These are phyloP conservation scores for Colletotrichum navitas DNA, from an alignment of 2,329 filamentous ascomycete genomes.

Conservation along the genomic window DNA sequence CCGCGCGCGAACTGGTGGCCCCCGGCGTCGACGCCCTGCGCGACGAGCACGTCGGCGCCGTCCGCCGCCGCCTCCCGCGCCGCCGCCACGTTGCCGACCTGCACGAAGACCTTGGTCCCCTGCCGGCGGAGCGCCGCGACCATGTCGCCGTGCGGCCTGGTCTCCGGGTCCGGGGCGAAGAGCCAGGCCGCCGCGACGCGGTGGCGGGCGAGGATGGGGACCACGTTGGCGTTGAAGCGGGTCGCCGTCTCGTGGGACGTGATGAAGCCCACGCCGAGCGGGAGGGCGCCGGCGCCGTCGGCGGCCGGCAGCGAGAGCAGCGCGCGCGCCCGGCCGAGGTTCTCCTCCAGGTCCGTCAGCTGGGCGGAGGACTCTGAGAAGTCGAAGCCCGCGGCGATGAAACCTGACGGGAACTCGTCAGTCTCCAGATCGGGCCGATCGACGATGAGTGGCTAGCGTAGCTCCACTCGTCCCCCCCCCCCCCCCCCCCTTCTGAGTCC, in stretches of 20 bases:
- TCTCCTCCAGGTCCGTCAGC: slow-evolving; percentile 50
- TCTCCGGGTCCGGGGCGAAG: slow-evolving; percentile 68
- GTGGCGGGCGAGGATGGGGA: slow-evolving; percentile 65
- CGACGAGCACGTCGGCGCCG: slow-evolving; percentile 69
- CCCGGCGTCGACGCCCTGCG: slow-evolving; percentile 74
- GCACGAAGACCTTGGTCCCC: slow-evolving; percentile 67
- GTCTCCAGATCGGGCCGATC: neutral
- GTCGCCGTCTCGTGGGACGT: slow-evolving; percentile 61
- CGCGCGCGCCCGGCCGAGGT: slow-evolving; percentile 48
- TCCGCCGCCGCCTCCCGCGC: slow-evolving; percentile 62
- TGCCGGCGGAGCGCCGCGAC: slow-evolving; percentile 51
- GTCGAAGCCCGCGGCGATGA: slow-evolving; percentile 51
- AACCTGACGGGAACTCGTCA: slow-evolving; percentile 46
- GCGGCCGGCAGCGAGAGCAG: slow-evolving; percentile 46
- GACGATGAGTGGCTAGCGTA: neutral
- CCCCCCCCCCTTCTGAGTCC: neutral
- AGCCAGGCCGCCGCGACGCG: slow-evolving; percentile 74
- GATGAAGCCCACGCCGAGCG: slow-evolving; percentile 73
- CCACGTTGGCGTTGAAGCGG: slow-evolving; percentile 56
- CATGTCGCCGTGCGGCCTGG: slow-evolving; percentile 54
- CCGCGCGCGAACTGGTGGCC: slow-evolving; percentile 71
- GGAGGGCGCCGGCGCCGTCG: slow-evolving; percentile 49
- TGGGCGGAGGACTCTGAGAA: slow-evolving; percentile 49
- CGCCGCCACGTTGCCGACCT: slow-evolving; percentile 70
- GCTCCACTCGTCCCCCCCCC: neutral